Evolutionary conservation across 192 early-diverging fungal genomes (phyloP).

Genomic region (Backusella tuberculispora): DNA sequence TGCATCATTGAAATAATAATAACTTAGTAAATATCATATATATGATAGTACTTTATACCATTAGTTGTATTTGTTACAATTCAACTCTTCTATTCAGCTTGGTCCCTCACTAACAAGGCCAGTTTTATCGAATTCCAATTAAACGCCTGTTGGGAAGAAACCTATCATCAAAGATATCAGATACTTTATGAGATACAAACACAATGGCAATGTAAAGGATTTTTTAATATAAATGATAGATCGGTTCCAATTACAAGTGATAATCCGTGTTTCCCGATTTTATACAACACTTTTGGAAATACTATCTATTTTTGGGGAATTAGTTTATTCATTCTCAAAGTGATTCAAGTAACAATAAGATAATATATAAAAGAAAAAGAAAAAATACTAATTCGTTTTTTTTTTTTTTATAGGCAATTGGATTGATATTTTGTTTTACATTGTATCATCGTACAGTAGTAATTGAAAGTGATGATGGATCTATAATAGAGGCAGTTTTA

Average conservation of each 20-base stretch:
- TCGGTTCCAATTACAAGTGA: background rate
- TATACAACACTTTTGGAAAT: background rate
- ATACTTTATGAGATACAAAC: background rate
- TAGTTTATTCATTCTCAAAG: conserved; percentile 13
- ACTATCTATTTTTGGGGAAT: conserved; percentile 14
- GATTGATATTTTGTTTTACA: background rate
- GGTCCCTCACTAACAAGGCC: background rate
- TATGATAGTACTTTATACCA: conserved; percentile 15
- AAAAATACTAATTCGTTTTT: background rate
- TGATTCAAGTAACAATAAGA: conserved; percentile 16
- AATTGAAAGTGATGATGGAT: too few species aligned
- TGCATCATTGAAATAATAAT: background rate
- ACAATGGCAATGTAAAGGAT: conserved; percentile 9
- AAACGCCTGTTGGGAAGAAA: conserved; percentile 9
- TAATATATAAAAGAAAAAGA: background rate
- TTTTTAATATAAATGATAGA: background rate
- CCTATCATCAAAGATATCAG: background rate
- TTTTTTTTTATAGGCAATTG: conserved; percentile 4
- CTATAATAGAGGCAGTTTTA: too few species aligned
- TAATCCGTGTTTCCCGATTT: background rate
- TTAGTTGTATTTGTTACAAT: conserved; percentile 5
- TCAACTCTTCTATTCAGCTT: conserved; percentile 11
- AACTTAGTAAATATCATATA: background rate
- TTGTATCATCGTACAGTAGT: background rate
- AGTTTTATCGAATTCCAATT: conserved; percentile 11